phyloP scores from a whole-genome alignment of 2,329 filamentous ascomycete species.

The Alternaria incomplexa region DNA sequence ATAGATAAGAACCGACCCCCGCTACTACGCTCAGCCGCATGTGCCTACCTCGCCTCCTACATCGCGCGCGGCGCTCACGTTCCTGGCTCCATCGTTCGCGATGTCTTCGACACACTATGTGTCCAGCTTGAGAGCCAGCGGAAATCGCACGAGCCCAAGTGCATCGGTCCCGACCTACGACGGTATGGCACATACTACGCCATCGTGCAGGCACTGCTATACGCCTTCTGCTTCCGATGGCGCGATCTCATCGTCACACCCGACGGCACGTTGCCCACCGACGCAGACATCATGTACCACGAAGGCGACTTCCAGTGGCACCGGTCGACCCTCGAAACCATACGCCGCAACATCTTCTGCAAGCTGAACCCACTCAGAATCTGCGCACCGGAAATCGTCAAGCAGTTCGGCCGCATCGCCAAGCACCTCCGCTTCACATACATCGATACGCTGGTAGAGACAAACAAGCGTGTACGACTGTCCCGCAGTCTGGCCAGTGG shows the following conservation, averaged over 20 bases:
- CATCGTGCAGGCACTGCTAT: conserved; percentile 85
- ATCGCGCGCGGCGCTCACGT: conserved; percentile 89
- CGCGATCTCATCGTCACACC: conserved; percentile 75
- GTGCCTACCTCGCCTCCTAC: conserved; percentile 92
- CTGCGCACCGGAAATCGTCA: conserved; percentile 87
- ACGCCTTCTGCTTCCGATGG: conserved; percentile 99
- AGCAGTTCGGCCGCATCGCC: conserved; percentile 87
- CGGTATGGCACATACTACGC: conserved; percentile 87
- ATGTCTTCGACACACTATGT: conserved; percentile 80
- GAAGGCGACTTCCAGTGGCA: conserved; percentile 80
- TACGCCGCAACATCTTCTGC: conserved; percentile 81
- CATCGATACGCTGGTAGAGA: conserved; percentile 84
- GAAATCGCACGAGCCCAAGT: conserved; percentile 72
- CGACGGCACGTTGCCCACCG: conserved; percentile 49
- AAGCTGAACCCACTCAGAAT: conserved; percentile 95
- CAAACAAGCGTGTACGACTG: conserved; percentile 87
- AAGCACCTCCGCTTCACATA: conserved; percentile 88
- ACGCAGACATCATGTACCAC: conserved; percentile 65
- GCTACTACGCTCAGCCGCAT: conserved; percentile 80
- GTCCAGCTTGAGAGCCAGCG: conserved; percentile 78
- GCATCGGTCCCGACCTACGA: conserved; percentile 82
- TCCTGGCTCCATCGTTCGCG: conserved; percentile 74
- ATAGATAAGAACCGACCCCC: conserved; percentile 69
- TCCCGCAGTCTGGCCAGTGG: conserved; percentile 70
- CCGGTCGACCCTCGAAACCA: conserved; percentile 72